Conservation (phyloP, 192 early-diverging fungal genomes). For the Umbelopsis ramanniana region DNA sequence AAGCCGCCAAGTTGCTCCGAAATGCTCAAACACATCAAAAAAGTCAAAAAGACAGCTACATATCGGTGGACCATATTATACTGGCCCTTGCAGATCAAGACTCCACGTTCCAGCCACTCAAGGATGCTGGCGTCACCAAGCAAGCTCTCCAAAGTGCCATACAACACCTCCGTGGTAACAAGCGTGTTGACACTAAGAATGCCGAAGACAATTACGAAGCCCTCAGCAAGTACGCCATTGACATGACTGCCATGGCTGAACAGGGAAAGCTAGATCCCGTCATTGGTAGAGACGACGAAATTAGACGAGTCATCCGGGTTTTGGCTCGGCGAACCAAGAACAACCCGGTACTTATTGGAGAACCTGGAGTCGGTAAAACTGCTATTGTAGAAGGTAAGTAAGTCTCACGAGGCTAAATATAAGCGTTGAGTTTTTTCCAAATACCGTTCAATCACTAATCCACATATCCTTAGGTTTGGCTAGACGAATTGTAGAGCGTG, state of each 20-base stretch:
- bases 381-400: constrained; percentile 82
- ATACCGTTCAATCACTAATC: not conserved
- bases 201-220: constrained; percentile 92
- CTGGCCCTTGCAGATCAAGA: constrained; percentile 76
- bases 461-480: constrained; percentile 61
- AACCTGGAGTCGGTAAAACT: constrained; percentile 83
- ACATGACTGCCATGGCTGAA: constrained; percentile 82
- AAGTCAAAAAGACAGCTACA: constrained; percentile 85
- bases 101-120: constrained; percentile 64
- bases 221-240: constrained; percentile 92
- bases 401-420: no score
- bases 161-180: constrained; percentile 75
- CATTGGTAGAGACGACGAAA: constrained; percentile 97
- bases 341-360: constrained; percentile 78
- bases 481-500: constrained; percentile 89
- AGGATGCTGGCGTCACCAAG: constrained; percentile 68
- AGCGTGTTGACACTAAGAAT: constrained; percentile 81
- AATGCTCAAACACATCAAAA: constrained; percentile 84
- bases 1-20: constrained; percentile 64
- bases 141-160: constrained; percentile 79
- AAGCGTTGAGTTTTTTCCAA: no score
- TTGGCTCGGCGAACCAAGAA: constrained; percentile 80
- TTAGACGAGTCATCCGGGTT: constrained; percentile 93
- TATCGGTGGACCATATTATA: constrained; percentile 91
- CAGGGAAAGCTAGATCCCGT: constrained; percentile 95